Evolutionary conservation across 352 stramenopile genomes (phyloP), one percentile per base, ranked within the genome.

Genomic region (Globisporangium viniferum): DNA sequence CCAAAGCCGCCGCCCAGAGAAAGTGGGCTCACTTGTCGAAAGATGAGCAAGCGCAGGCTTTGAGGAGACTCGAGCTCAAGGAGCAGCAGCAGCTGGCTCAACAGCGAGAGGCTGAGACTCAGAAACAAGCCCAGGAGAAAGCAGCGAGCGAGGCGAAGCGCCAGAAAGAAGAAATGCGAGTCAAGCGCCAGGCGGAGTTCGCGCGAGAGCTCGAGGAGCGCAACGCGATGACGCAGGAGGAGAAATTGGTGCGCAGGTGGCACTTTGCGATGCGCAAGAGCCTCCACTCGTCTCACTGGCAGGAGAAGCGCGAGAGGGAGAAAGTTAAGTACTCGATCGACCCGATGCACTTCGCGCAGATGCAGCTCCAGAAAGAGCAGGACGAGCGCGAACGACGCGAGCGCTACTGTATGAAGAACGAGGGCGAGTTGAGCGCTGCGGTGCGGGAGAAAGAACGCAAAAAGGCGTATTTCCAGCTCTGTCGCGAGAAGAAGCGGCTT

Each of bases 381-480:
- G 72, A 88, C 22, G 85, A 93, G 44, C 62, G 67, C 20, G 81
- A 87, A 41, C 81, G 85, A 9, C 77, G 82, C 22, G 83, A 88
- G 48, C 80, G 67, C 56, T 78, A 69, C 61, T 66, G 71, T 4
- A 87, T 91, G 78, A 70, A 70, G 14, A 57, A 68, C 7, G 78
- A 89, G 67, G 78, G 91, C 36, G 72, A 56, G 1, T 39, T 71
- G 3, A 75, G 68, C 20, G 41, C 35, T 27, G 39, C 41, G 35
- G 57, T 84, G 1, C 69, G 82, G 12, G 73, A 78, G 7, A 71
- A 79, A 41, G 71, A 78, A 56, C 64, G 73, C 24, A 87, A 87
- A 60, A 64, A 71, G 29, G 44, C 44, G 22, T 80, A 83, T 54
- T 84, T 92, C 60, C 56, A 77, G 33, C 70, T 57, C 3, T 86